Percentiles rank a stretch among this genome's conserved stretches.
phyloP scores from a whole-genome alignment of 352 stramenopile genomes.

The Blastocystis sp. region DNA sequence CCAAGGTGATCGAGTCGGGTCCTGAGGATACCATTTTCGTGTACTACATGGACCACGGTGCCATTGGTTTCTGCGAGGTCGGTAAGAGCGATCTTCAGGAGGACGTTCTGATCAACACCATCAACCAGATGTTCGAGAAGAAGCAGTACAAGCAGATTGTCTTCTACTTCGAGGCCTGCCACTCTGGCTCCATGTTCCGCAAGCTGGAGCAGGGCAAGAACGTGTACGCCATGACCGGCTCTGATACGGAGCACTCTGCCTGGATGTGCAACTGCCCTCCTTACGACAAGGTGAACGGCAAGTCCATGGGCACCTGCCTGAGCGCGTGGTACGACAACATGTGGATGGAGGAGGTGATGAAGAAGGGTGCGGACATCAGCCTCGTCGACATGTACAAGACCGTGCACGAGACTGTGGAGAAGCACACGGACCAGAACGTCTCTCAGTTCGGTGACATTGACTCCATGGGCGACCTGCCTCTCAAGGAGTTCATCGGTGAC shows the following conservation, averaged over 20 bases:
- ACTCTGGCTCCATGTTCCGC: conserved; percentile 70
- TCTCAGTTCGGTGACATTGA: conserved; percentile 70
- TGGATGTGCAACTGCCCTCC: conserved; percentile 70
- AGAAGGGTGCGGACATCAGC: conserved; percentile 62
- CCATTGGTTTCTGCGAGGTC: conserved; percentile 70
- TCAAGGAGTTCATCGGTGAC: conserved; percentile 68
- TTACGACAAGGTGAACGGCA: conserved; percentile 66
- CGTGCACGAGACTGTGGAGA: conserved; percentile 60
- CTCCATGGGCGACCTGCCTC: conserved; percentile 24
- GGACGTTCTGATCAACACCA: conserved; percentile 62
- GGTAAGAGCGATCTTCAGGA: conserved; percentile 55
- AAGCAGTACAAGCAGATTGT: conserved; percentile 69
- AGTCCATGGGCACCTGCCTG: conserved; percentile 65
- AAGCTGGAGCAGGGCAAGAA: conserved; percentile 60
- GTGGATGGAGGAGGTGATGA: conserved; percentile 67
- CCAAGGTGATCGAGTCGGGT: conserved; percentile 69
- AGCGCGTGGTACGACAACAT: conserved; percentile 68
- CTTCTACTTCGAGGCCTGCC: conserved; percentile 70
- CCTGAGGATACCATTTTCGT: conserved; percentile 69
- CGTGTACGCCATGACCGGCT: conserved; percentile 69
- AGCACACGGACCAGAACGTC: conserved; percentile 69
- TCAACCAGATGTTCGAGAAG: conserved; percentile 69
- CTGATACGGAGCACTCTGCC: conserved; percentile 69
- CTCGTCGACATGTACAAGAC: conserved; percentile 60
- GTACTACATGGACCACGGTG: conserved; percentile 70